phyloP scores from a whole-genome alignment of 2,329 filamentous ascomycete genomes.

The Colletotrichum destructivum region DNA sequence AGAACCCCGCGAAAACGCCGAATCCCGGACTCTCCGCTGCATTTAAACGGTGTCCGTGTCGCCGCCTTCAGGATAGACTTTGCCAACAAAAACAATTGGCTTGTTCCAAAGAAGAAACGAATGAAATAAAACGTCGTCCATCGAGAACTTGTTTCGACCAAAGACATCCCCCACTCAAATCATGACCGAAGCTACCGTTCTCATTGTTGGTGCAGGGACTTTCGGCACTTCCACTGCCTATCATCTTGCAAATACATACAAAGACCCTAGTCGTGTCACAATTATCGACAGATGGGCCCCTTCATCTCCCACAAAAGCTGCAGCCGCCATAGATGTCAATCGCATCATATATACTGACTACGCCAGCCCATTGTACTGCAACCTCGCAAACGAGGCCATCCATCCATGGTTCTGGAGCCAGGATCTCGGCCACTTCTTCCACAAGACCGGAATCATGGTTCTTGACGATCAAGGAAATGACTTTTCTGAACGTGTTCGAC shows the following conservation, averaged over 20 bases:
- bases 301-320: conserved; percentile 32
- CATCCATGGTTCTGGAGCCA: conserved; percentile 34
- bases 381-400: conserved; percentile 52
- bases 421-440: conserved; percentile 30
- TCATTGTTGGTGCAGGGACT: conserved; percentile 66
- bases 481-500: conserved; percentile 5
- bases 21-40: not conserved
- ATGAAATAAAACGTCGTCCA: too few species aligned
- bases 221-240: conserved; percentile 67
- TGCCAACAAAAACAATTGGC: not conserved
- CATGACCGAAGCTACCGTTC: conserved; percentile 37
- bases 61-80: not conserved
- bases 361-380: conserved; percentile 48
- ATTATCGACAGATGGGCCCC: conserved; percentile 30
- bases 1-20: not conserved
- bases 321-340: conserved; percentile 52
- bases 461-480: conserved; percentile 12
- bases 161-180: too few species aligned
- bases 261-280: conserved; percentile 35
- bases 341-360: conserved; percentile 57
- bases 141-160: not conserved
- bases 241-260: conserved; percentile 52
- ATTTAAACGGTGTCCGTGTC: not conserved
- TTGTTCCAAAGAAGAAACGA: not conserved
- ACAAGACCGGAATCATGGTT: conserved; percentile 26